A percentile compares a stretch with the other conserved stretches of the same genome.
These are phyloP conservation scores for Laburnicola sp. DNA, from an alignment of 2,329 filamentous ascomycete species.

Conservation along the genomic window DNA sequence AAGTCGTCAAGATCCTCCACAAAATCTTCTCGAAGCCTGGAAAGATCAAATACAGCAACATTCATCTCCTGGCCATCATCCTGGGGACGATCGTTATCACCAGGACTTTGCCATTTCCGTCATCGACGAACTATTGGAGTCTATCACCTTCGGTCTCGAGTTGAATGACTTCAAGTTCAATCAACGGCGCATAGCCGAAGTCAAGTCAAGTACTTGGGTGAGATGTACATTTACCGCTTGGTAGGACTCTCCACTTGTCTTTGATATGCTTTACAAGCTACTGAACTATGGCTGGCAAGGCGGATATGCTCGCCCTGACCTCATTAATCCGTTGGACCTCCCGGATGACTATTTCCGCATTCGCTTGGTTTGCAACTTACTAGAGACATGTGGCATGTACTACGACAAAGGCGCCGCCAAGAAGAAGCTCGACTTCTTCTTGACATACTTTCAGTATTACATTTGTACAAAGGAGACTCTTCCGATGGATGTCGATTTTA, in stretches of 20 bases:
- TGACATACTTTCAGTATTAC: constrained; percentile 97
- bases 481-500: constrained; percentile 97
- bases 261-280: constrained; percentile 92
- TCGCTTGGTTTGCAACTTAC: constrained; percentile 80
- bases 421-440: constrained; percentile 97
- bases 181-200: constrained; percentile 89
- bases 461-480: constrained; percentile 85
- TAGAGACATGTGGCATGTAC: constrained; percentile 95
- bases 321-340: constrained; percentile 76
- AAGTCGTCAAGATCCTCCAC: constrained; percentile 77
- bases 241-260: constrained; percentile 93
- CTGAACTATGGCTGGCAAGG: constrained; percentile 86
- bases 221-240: constrained; percentile 97
- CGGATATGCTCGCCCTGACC: constrained; percentile 78
- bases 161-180: constrained; percentile 98
- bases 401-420: constrained; percentile 91
- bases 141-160: constrained; percentile 84
- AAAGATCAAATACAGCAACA: constrained; percentile 97
- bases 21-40: constrained; percentile 95
- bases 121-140: constrained; percentile 88
- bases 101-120: constrained; percentile 87
- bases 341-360: constrained; percentile 97
- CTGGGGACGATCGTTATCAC: constrained; percentile 84
- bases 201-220: constrained; percentile 94
- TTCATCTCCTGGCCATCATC: constrained; percentile 88